These are phyloP conservation scores for Lathyrus tuberosus DNA, from an alignment of 306 rosid species.

Conservation along the genomic window DNA sequence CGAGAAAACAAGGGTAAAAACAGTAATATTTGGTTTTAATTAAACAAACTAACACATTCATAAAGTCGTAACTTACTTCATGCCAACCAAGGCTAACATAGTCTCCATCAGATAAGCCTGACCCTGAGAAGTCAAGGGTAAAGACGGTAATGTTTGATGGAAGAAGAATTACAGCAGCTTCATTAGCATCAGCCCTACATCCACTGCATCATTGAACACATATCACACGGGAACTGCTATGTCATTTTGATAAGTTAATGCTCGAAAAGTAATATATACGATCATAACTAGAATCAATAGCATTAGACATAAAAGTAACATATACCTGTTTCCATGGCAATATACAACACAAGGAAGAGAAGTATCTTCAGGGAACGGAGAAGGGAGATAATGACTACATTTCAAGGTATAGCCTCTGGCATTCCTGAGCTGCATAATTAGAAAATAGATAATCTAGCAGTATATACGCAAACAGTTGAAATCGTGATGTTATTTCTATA, in stretches of 20 bases:
- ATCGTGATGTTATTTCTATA: conserved; percentile 35
- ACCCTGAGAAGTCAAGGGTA: conserved; percentile 96
- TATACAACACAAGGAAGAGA: conserved; percentile 96
- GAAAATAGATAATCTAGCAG: conserved; percentile 40
- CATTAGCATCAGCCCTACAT: conserved; percentile 98
- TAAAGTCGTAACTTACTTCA: conserved; percentile 63
- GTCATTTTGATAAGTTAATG: conserved; percentile 2
- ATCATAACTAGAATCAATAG: conserved; percentile 26
- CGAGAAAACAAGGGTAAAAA: conserved; percentile 90
- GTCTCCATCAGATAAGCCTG: conserved; percentile 96
- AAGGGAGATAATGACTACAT: conserved; percentile 93
- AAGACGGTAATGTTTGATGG: conserved; percentile 95
- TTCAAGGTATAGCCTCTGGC: conserved; percentile 74
- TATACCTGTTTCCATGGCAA: conserved; percentile 96
- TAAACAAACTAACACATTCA: conserved; percentile 24
- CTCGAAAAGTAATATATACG: conserved; percentile 6
- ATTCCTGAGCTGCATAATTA: conserved; percentile 77
- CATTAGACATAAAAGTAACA: conserved; percentile 20
- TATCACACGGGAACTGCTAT: conserved; percentile 16
- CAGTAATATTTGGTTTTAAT: conserved; percentile 62
- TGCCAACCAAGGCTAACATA: conserved; percentile 99
- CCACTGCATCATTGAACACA: conserved; percentile 75
- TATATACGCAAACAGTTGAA: conserved; percentile 27
- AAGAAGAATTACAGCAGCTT: conserved; percentile 94
- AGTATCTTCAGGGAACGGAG: conserved; percentile 76